Conservation (phyloP, 305 asterid species). For the Fraxinus latifolia region DNA sequence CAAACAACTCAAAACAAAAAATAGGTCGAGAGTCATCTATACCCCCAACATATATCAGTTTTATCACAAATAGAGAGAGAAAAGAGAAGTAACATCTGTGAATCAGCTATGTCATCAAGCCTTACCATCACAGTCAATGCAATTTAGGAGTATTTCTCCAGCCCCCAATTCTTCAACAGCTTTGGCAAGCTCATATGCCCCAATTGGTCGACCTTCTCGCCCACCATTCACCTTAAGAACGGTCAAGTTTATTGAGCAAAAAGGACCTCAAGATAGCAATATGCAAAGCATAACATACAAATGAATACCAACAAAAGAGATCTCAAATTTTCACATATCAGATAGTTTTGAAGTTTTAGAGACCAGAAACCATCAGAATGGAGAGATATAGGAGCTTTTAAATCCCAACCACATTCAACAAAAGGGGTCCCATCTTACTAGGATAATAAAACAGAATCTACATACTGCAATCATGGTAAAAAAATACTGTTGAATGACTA, state of each 20-base stretch:
- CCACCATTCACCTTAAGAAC: constrained; percentile 80
- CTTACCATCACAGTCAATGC: constrained; percentile 93
- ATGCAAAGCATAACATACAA: neutral
- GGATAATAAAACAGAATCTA: neutral
- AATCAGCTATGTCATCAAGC: neutral
- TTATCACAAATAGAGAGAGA: neutral
- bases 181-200: constrained; percentile 95
- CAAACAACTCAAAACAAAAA: neutral
- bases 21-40: neutral
- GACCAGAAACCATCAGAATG: neutral
- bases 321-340: neutral
- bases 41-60: neutral
- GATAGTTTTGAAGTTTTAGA: neutral
- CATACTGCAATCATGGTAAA: neutral
- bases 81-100: neutral
- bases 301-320: neutral
- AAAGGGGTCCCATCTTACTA: neutral
- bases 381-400: neutral
- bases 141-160: constrained; percentile 89
- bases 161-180: constrained; percentile 96
- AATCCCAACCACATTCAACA: neutral
- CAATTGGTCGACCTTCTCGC: constrained; percentile 89
- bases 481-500: neutral
- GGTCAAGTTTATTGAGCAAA: constrained; percentile 3
- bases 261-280: neutral